phyloP scores from a whole-genome alignment of 352 stramenopile species.

The Sclerospora graminicola region DNA sequence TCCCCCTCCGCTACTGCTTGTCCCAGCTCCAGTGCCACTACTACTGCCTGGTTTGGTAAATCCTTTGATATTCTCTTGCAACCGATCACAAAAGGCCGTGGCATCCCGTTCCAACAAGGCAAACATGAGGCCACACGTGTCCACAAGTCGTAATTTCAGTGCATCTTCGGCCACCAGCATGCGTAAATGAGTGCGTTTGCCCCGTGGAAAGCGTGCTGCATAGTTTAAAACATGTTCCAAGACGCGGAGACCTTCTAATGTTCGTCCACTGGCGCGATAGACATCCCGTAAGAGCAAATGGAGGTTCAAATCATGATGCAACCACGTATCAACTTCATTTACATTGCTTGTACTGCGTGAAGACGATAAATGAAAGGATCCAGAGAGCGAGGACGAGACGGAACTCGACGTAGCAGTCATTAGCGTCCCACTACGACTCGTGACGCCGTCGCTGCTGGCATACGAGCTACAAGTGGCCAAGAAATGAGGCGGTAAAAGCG shows the following conservation, averaged over 20 bases:
- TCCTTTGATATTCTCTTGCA: slow-evolving; percentile 61
- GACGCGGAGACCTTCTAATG: slow-evolving; percentile 65
- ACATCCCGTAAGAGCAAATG: slow-evolving; percentile 71
- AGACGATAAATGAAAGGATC: slow-evolving; percentile 47
- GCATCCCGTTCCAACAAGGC: slow-evolving; percentile 63
- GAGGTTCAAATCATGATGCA: slow-evolving; percentile 79
- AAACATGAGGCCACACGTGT: slow-evolving; percentile 68
- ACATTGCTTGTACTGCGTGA: slow-evolving; percentile 40
- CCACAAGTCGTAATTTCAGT: slow-evolving; percentile 61
- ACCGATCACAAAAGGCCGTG: slow-evolving; percentile 56
- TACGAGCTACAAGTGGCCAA: slow-evolving; percentile 39
- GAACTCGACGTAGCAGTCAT: slow-evolving; percentile 62
- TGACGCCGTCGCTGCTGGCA: slow-evolving; percentile 38
- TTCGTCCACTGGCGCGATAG: slow-evolving; percentile 70
- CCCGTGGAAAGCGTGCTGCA: slow-evolving; percentile 51
- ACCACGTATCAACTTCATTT: slow-evolving; percentile 65
- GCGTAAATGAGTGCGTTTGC: slow-evolving; percentile 65
- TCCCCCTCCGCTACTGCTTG: slow-evolving; percentile 37
- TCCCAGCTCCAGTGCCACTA: slow-evolving; percentile 33
- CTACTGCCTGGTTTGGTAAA: slow-evolving; percentile 34
- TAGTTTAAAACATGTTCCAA: slow-evolving; percentile 74
- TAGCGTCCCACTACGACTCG: slow-evolving; percentile 51
- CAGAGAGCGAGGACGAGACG: slow-evolving; percentile 47
- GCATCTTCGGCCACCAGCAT: slow-evolving; percentile 77
- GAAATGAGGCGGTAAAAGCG: slow-evolving; percentile 53